These are phyloP conservation scores for Colletotrichum euphorbiae DNA, from an alignment of 2,329 filamentous ascomycete genomes.

Conservation along the genomic window DNA sequence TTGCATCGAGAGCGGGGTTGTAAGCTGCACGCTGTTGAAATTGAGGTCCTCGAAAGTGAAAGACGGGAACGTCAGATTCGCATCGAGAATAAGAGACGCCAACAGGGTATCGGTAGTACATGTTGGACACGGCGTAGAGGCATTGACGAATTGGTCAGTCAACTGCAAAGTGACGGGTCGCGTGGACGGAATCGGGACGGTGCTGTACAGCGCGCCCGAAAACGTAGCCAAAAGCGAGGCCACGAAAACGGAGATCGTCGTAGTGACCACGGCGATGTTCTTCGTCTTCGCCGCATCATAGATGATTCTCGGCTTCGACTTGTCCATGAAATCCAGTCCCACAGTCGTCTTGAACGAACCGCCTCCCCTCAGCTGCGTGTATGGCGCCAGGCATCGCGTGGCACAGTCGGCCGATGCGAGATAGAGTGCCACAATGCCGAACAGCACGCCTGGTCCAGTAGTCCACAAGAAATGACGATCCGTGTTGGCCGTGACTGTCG, in stretches of 20 bases:
- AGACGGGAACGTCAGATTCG: conserved; percentile 49
- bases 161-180: conserved; percentile 43
- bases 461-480: conserved; percentile 52
- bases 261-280: conserved; percentile 45
- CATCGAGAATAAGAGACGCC: conserved; percentile 50
- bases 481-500: conserved; percentile 44
- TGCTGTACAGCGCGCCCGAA: conserved; percentile 49
- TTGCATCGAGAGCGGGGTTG: conserved; percentile 26
- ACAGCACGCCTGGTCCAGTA: conserved; percentile 46
- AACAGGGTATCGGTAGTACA: conserved; percentile 46
- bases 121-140: conserved; percentile 35
- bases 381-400: conserved; percentile 50
- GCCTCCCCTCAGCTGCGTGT: conserved; percentile 45
- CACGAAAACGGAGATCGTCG: conserved; percentile 45
- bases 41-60: conserved; percentile 51
- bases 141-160: conserved; percentile 48
- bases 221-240: conserved; percentile 48
- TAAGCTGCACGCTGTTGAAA: conserved; percentile 41
- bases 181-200: conserved; percentile 43
- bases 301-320: conserved; percentile 44
- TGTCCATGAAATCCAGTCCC: conserved; percentile 49
- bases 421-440: conserved; percentile 47
- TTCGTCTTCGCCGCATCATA: conserved; percentile 44
- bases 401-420: conserved; percentile 48
- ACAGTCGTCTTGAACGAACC: conserved; percentile 48